Base-by-base conservation (phyloP, 805 yeast genomes). In the Candida oleophila region DNA sequence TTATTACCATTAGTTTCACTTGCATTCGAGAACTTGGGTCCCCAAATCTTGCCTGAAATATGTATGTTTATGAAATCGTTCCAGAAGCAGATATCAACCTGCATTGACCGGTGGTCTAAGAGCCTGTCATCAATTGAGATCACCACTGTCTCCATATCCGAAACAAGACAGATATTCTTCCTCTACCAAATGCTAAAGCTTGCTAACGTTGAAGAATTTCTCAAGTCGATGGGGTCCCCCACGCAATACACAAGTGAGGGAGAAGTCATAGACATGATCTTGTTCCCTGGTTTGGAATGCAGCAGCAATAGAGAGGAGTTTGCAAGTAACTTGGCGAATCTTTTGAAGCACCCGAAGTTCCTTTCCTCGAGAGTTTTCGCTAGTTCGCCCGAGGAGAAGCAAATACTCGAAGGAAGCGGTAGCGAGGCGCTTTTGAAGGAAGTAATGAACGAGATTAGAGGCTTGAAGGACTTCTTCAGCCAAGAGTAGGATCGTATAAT, bases 291-390 rank as follows among this genome's bases (percentile, higher is more conserved):
- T 0, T 64, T 87, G 41, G 89, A 85, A 47, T 72, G 78, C 1
- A 73, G 69, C 32, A 71, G 76, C 22, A 85, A 83, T 48, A 73
- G 85, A 49, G 77, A 74, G n/a, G 80, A 77, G 21, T 76, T 91
- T 50, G 68, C 74, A 3, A 80, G 75, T 38, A 80, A 85, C 9
- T 66, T 90, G 47, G 85, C 80, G 46, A 87, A 89, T 53, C 73
- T 91, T 36, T 73, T 89, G 50, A 84, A 91, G 22, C 97, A 91
- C 65, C 96, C 96, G 12, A 89, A 89, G 62, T 90, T 83, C 54
- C 68, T 91, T 50, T 76, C 87, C 3, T 78, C 91, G 4, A 71
- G 94, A 53, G 74, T 87, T 3, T 72, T 77, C 2, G 80, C 91
- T 2, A 76, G 84, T 2, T 78, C 83, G 11, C 42, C 71, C 2